phyloP scores from a whole-genome alignment of 2,329 filamentous ascomycete species.

The Annulohypoxylon truncatum region DNA sequence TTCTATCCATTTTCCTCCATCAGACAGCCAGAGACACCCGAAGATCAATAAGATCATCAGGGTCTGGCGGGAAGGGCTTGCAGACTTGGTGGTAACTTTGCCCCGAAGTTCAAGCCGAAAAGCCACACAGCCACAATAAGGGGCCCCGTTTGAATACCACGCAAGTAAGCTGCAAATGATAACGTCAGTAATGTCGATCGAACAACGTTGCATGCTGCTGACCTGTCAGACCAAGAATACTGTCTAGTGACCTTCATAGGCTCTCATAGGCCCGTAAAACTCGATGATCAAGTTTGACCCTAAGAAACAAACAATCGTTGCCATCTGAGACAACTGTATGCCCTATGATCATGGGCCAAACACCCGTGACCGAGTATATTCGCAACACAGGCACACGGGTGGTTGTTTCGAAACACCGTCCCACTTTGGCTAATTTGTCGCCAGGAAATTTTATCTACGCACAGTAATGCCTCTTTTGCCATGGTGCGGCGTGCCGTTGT shows the following conservation, averaged over 20 bases:
- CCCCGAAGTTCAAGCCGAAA: constrained; percentile 24
- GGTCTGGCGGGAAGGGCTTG: constrained; percentile 13
- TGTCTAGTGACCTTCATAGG: constrained; percentile 23
- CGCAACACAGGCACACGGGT: constrained; percentile 29
- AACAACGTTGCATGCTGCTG: constrained; percentile 39
- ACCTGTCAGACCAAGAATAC: constrained; percentile 28
- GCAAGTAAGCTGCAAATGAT: constrained; percentile 11
- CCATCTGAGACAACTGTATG: constrained; percentile 10
- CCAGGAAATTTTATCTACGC: neutral
- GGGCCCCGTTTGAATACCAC: neutral
- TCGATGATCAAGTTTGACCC: constrained; percentile 11
- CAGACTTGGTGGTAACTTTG: neutral
- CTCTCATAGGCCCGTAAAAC: neutral
- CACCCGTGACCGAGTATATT: constrained; percentile 15
- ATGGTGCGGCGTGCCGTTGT: constrained; percentile 5
- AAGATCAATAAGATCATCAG: constrained; percentile 26
- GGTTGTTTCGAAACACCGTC: constrained; percentile 32
- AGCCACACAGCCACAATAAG: constrained; percentile 35
- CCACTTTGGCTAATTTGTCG: constrained; percentile 9
- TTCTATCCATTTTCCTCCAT: constrained; percentile 4
- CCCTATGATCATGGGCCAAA: constrained; percentile 27
- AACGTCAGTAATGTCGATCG: constrained; percentile 30
- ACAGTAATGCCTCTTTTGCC: neutral
- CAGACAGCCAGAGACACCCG: neutral
- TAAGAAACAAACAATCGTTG: constrained; percentile 11